Evolutionary conservation across 1,284 basidiomycete genomes (phyloP), one percentile per base, ranked within the genome.

Genomic region (Ustilago cynodontis): DNA sequence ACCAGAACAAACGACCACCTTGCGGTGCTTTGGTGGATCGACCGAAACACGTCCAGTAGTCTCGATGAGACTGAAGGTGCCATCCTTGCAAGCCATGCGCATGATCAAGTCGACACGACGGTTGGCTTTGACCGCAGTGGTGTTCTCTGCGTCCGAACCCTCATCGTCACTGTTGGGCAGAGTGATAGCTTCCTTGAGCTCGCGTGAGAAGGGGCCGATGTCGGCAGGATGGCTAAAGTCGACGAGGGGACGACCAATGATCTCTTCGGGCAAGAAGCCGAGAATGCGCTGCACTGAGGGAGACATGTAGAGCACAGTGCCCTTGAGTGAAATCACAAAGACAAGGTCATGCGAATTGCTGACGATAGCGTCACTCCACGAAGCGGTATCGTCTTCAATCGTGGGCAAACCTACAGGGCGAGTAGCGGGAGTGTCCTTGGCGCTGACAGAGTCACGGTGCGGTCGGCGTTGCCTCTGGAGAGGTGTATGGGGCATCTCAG

Each of bases 261-360:
- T 90, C 74, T 96, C 94, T 50, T 91, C 89, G 1, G 94, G 71
- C 11, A 71, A 71, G 59, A 74, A 83, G 39, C 82, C 83, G 4
- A 83, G 77, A 18, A 84, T 70, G 16, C 77, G 71, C 54, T 82
- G 67, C 9, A 79, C 77, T 0, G 79, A 82, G 0, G 78, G 94
- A 0, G 94, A 93, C 65, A 94, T 93, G 85, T 97, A 98, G 52
- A 95, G 90, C 86, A 98, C 94, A 14, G 90, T 90, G 24, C 95
- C 95, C 82, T 97, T 77, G 57, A 77, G 90, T 3, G 93, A 95
- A 31, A 98, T 89, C 29, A 97, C 94, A 84, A 93, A 92, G 29
- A 77, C 70, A n/a, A 77, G 70, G 47, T 77, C 75, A 55, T 77
- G 75, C 26, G 75, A 77, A 59, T 77, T 72, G 55, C 60, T 33